phyloP scores from a whole-genome alignment of 495 filamentous ascomycete species.

The Venustampulla echinocandica region DNA sequence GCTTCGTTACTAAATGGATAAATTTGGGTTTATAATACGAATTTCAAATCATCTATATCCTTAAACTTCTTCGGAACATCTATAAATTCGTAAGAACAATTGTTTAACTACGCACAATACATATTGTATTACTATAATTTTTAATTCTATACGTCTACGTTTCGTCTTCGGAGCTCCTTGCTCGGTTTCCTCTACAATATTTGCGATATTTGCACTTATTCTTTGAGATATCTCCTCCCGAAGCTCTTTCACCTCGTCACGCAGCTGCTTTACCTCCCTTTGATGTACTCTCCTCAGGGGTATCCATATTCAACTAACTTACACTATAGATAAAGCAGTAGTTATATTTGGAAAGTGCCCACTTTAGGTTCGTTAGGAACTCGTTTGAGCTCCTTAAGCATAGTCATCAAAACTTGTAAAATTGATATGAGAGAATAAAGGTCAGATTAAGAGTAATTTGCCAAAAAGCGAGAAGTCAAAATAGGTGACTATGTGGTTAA shows the following conservation, averaged over 20 bases:
- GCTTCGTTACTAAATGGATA: neutral
- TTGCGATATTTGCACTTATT: neutral
- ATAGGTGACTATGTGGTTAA: slow-evolving; percentile 1
- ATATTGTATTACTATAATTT: neutral
- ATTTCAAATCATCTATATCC: neutral
- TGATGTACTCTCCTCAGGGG: neutral
- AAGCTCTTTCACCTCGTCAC: neutral
- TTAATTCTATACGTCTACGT: neutral
- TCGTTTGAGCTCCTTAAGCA: neutral
- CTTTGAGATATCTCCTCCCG: neutral
- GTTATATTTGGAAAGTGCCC: slow-evolving; percentile 1
- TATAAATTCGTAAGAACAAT: neutral
- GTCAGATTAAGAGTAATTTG: neutral
- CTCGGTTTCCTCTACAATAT: neutral
- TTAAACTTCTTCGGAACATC: neutral
- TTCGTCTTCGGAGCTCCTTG: neutral
- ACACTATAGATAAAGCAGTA: neutral
- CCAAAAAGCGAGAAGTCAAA: slow-evolving; percentile 3
- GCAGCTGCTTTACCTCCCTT: neutral
- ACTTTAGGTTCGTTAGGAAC: neutral
- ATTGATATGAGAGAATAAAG: slow-evolving; percentile 1
- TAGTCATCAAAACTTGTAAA: neutral
- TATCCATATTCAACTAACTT: slow-evolving; percentile 1
- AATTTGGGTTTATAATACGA: neutral
- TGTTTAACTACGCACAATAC: neutral